Evolutionary conservation across 2,329 filamentous ascomycete genomes (phyloP).

Genomic region (Fusarium begoniae): DNA sequence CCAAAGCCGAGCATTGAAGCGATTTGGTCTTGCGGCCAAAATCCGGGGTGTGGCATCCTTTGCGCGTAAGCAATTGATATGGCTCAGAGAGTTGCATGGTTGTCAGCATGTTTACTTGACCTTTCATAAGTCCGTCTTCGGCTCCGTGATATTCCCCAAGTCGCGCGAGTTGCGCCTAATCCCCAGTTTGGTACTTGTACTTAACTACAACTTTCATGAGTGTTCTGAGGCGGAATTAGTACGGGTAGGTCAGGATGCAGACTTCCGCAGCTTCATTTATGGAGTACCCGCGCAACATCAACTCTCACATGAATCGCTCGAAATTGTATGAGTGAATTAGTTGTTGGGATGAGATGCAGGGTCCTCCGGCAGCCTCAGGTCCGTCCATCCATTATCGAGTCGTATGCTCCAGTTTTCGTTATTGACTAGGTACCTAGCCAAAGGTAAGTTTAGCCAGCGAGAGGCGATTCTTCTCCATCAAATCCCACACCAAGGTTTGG

Average conservation of each 20-base stretch:
- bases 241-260: slow-evolving; percentile 11
- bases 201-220: neutral
- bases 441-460: slow-evolving; percentile 16
- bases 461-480: slow-evolving; percentile 27
- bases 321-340: slow-evolving; percentile 45
- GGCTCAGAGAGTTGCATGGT: neutral
- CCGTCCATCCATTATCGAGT: slow-evolving; percentile 23
- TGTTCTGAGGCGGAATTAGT: neutral
- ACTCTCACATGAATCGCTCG: slow-evolving; percentile 4
- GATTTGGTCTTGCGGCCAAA: slow-evolving; percentile 30
- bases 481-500: slow-evolving; percentile 28
- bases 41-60: slow-evolving; percentile 34
- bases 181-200: neutral
- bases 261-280: neutral
- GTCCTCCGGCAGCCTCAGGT: slow-evolving; percentile 37
- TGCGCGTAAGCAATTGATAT: slow-evolving; percentile 3
- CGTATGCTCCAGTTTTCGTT: slow-evolving; percentile 24
- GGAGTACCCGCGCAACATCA: slow-evolving; percentile 9
- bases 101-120: neutral
- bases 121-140: neutral
- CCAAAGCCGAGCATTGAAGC: slow-evolving; percentile 1
- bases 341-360: slow-evolving; percentile 35
- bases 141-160: slow-evolving; percentile 10
- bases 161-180: slow-evolving; percentile 17
- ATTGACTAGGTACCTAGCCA: neutral